Evolutionary conservation across 352 stramenopile genomes (phyloP).

Genomic region (Pythium insidiosum): DNA sequence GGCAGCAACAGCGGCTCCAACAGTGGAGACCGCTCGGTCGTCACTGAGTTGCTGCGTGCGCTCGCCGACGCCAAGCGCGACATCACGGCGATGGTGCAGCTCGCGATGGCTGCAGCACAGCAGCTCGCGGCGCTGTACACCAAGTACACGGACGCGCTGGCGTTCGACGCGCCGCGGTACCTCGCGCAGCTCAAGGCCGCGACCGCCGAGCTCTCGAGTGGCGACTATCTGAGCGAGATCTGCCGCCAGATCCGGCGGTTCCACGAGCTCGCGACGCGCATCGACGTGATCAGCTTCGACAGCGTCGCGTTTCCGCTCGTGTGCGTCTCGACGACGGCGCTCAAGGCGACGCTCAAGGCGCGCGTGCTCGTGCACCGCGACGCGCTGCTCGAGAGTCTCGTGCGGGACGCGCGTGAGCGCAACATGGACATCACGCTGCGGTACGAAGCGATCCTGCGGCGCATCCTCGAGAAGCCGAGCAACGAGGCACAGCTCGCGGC

Average conservation of each 20-base stretch:
- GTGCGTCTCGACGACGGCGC: constrained; percentile 49
- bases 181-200: constrained; percentile 47
- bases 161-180: constrained; percentile 74
- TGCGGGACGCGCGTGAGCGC: constrained; percentile 62
- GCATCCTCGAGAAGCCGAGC: constrained; percentile 88
- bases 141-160: constrained; percentile 76
- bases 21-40: constrained; percentile 28
- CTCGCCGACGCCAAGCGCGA: constrained; percentile 43
- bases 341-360: constrained; percentile 67
- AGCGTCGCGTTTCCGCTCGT: constrained; percentile 71
- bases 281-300: constrained; percentile 70
- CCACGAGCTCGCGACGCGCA: constrained; percentile 48
- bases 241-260: constrained; percentile 71
- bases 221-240: constrained; percentile 33
- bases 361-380: constrained; percentile 68
- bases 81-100: constrained; percentile 41
- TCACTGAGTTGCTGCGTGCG: constrained; percentile 33
- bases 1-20: too few species aligned
- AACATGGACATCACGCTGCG: constrained; percentile 85
- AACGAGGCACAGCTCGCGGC: constrained; percentile 89
- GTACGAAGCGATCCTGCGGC: constrained; percentile 84
- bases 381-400: constrained; percentile 75
- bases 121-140: constrained; percentile 63
- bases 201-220: constrained; percentile 8
- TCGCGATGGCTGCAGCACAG: constrained; percentile 58